Conservation (phyloP, 2,329 filamentous ascomycete species). For the Gliomastix tumulicola region DNA sequence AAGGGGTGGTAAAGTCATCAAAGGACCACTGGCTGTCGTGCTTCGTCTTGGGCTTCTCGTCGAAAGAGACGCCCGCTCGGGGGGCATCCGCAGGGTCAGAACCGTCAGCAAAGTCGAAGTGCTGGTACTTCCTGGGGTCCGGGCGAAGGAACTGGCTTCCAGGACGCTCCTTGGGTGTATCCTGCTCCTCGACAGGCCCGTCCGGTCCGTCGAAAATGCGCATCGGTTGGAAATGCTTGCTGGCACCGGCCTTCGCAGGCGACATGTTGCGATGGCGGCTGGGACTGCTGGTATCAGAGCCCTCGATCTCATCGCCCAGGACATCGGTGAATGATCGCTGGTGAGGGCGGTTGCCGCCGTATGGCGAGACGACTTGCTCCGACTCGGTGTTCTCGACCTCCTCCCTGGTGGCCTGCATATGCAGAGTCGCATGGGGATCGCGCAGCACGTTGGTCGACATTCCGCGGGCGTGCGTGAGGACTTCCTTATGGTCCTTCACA, state of each 20-base stretch:
- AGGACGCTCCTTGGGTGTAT: slow-evolving; percentile 27
- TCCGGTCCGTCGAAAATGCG: slow-evolving; percentile 56
- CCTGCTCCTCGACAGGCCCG: slow-evolving; percentile 28
- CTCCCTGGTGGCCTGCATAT: slow-evolving; percentile 62
- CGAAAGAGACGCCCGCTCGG: slow-evolving; percentile 28
- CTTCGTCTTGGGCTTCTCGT: slow-evolving; percentile 47
- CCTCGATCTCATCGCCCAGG: slow-evolving; percentile 42
- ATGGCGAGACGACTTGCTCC: slow-evolving; percentile 50
- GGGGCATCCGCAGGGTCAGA: slow-evolving; percentile 42
- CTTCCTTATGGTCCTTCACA: slow-evolving; percentile 25
- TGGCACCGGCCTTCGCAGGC: slow-evolving; percentile 42
- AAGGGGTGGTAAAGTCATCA: slow-evolving; percentile 77
- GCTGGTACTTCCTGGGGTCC: slow-evolving; percentile 72
- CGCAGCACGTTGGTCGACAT: slow-evolving; percentile 48
- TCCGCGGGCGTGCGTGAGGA: slow-evolving; percentile 37
- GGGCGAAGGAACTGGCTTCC: slow-evolving; percentile 49
- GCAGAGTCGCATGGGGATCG: slow-evolving; percentile 64
- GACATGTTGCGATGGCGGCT: slow-evolving; percentile 34
- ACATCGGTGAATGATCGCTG: slow-evolving; percentile 72
- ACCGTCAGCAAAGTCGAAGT: slow-evolving; percentile 76
- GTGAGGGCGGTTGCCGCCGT: slow-evolving; percentile 48
- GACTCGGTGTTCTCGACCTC: slow-evolving; percentile 48
- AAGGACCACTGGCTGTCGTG: slow-evolving; percentile 79
- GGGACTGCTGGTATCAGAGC: slow-evolving; percentile 34
- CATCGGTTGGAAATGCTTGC: slow-evolving; percentile 55